Conservation (phyloP, 108 stramenopile genomes). For the Pseudonitzschia delicatissima region DNA sequence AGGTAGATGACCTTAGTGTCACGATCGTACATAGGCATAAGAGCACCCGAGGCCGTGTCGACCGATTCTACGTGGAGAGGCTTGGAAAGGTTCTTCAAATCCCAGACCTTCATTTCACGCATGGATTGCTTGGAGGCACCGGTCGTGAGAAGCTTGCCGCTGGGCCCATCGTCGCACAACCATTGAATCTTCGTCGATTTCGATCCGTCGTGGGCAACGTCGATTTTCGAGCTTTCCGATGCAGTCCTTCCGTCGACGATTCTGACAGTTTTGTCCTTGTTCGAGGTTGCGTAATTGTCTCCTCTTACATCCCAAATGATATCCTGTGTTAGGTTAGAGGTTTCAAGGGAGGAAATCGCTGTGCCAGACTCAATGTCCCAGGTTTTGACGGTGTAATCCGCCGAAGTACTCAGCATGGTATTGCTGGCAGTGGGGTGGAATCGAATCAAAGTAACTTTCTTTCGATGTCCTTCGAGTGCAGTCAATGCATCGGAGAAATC, state of each 20-base stretch:
- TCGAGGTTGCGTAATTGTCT: constrained; percentile 79
- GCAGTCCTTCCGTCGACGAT: constrained; percentile 86
- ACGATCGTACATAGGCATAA: constrained; percentile 95
- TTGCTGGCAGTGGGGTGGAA: constrained; percentile 94
- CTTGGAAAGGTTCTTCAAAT: constrained; percentile 73
- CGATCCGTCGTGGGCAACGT: constrained; percentile 88
- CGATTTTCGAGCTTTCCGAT: constrained; percentile 42
- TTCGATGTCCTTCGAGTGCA: constrained; percentile 87
- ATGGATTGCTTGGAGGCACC: constrained; percentile 89
- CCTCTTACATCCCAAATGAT: constrained; percentile 94
- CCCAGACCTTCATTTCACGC: constrained; percentile 99
- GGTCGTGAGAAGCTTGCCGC: constrained; percentile 87
- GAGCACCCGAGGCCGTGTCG: constrained; percentile 95
- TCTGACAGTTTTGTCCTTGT: constrained; percentile 96
- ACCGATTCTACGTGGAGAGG: constrained; percentile 82
- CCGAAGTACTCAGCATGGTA: constrained; percentile 79
- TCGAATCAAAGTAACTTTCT: constrained; percentile 90
- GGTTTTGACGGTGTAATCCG: constrained; percentile 90
- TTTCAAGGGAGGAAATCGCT: constrained; percentile 57
- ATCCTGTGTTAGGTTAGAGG: constrained; percentile 91
- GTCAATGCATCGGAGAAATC: constrained; percentile 85
- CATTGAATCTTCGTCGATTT: constrained; percentile 85
- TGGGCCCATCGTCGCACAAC: constrained; percentile 73
- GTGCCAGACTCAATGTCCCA: constrained; percentile 94
- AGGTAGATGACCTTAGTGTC: constrained; percentile 95